phyloP scores from a whole-genome alignment of 2,329 filamentous ascomycete genomes.

The Fusarium algeriense region DNA sequence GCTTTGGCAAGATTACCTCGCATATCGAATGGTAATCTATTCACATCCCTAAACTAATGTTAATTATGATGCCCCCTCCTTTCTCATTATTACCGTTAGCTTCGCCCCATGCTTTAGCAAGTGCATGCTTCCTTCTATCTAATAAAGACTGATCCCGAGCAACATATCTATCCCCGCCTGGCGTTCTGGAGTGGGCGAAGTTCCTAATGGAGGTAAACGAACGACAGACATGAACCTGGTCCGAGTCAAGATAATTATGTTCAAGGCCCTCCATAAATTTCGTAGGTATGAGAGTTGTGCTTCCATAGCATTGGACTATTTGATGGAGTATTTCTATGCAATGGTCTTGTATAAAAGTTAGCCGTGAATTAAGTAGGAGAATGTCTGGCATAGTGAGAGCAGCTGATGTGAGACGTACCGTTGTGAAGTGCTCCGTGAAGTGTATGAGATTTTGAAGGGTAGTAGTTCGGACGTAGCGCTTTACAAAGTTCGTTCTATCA shows the following conservation, averaged over 20 bases:
- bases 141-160: background rate
- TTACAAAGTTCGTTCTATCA: background rate
- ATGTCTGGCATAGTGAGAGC: background rate
- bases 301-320: background rate
- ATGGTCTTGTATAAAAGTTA: background rate
- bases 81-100: background rate
- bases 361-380: accelerated
- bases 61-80: background rate
- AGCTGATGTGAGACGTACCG: background rate
- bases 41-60: background rate
- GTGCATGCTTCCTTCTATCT: background rate
- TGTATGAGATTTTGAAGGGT: background rate
- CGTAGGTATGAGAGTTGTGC: background rate
- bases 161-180: background rate
- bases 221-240: background rate
- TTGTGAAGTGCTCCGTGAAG: background rate
- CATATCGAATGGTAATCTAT: background rate
- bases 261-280: background rate
- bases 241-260: background rate
- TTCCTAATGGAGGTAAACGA: background rate
- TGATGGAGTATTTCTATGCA: background rate
- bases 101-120: background rate
- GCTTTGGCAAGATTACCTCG: accelerated
- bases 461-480: background rate
- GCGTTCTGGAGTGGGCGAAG: background rate